These are phyloP conservation scores for Tetracladium marchalianum DNA, from an alignment of 495 filamentous ascomycete species.

Conservation along the genomic window DNA sequence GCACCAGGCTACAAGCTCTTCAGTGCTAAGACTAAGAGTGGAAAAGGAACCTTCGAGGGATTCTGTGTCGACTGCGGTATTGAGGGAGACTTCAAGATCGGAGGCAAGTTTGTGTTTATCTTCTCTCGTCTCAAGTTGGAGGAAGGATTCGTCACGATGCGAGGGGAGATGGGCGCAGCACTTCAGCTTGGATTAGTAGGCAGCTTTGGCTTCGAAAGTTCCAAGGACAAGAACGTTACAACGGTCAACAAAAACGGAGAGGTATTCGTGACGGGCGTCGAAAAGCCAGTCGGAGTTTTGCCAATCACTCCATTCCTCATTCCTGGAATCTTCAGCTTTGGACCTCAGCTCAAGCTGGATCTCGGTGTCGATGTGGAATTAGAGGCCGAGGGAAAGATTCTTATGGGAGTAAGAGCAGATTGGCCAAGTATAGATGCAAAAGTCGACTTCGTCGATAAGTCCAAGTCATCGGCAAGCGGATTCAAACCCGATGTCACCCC, in stretches of 20 bases:
- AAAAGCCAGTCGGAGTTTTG: neutral
- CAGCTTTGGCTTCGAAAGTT: neutral
- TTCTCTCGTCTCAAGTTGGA: neutral
- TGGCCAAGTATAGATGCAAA: neutral
- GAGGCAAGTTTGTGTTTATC: neutral
- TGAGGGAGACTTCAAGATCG: neutral
- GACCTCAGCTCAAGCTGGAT: neutral
- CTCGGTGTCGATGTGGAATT: neutral
- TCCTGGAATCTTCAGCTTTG: neutral
- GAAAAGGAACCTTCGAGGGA: neutral
- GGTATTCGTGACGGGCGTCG: neutral
- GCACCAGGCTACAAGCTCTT: neutral
- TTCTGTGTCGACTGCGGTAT: constrained; percentile 1
- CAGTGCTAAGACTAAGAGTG: neutral
- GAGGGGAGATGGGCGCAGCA: neutral
- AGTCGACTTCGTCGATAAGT: neutral
- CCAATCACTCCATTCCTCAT: neutral
- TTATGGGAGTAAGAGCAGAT: neutral
- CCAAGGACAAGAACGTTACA: neutral
- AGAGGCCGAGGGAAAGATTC: neutral
- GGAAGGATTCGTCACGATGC: neutral
- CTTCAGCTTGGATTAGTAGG: neutral
- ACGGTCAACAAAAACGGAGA: neutral
- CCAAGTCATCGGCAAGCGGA: neutral
- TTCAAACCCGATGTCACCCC: neutral